Evolutionary conservation across 306 rosid species (phyloP).

Genomic region (Cucumis cinereus): DNA sequence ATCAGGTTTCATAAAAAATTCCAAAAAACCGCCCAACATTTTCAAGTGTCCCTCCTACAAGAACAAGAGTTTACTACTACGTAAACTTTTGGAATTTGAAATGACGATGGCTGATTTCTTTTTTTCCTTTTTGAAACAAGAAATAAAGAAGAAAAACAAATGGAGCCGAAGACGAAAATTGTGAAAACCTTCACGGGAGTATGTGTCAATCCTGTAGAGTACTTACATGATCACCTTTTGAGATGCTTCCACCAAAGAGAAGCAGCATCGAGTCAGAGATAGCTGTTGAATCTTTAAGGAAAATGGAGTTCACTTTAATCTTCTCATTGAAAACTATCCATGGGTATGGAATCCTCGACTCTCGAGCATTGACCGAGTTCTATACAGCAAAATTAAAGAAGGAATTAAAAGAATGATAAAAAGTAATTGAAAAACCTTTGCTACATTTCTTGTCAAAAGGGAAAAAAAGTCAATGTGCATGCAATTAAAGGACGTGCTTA

Average conservation of each 20-base stretch:
- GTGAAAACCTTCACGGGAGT: background rate
- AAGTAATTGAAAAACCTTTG: background rate
- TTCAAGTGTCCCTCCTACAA: slow-evolving; percentile 76
- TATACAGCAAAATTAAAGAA: slow-evolving; percentile 19
- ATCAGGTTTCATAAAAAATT: slow-evolving; percentile 75
- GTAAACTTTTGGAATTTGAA: background rate
- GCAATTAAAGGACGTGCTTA: slow-evolving; percentile 24
- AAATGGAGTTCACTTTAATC: slow-evolving; percentile 91
- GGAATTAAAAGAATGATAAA: slow-evolving; percentile 9
- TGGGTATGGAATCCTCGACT: slow-evolving; percentile 75
- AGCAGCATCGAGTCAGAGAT: slow-evolving; percentile 76
- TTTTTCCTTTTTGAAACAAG: background rate
- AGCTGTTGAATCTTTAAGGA: slow-evolving; percentile 93
- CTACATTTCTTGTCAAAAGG: background rate
- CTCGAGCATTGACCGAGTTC: slow-evolving; percentile 96
- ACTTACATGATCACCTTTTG: slow-evolving; percentile 60
- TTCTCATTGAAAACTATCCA: slow-evolving; percentile 97
- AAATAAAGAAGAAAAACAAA: background rate
- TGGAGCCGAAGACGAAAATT: background rate
- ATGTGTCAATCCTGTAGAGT: background rate
- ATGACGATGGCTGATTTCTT: background rate
- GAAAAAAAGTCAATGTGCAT: background rate
- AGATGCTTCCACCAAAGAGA: slow-evolving; percentile 78
- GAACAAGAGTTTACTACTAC: slow-evolving; percentile 8
- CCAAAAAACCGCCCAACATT: slow-evolving; percentile 93